A percentile compares a stretch with the other conserved stretches of the same genome.
phyloP scores from a whole-genome alignment of 164 flowering plant species.

The Stephania yunnanensis region DNA sequence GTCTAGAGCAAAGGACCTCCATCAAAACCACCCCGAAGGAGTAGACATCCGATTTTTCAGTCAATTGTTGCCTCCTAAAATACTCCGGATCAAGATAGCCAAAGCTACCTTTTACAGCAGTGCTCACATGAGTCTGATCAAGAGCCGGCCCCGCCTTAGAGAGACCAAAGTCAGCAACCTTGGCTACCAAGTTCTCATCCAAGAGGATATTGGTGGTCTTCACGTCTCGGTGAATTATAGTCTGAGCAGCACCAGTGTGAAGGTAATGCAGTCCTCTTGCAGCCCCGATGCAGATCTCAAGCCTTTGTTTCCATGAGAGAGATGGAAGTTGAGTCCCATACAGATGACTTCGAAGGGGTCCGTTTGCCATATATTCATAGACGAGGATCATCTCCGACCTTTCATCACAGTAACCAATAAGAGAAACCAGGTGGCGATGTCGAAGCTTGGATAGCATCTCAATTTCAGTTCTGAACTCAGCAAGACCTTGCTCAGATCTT shows the following conservation, averaged over 20 bases:
- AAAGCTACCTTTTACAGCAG: conserved; percentile 92
- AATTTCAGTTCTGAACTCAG: conserved; percentile 89
- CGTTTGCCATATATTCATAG: conserved; percentile 95
- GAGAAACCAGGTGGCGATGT: conserved; percentile 91
- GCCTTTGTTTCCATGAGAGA: conserved; percentile 84
- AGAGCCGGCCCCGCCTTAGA: conserved; percentile 85
- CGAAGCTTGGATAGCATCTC: conserved; percentile 93
- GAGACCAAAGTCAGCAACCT: conserved; percentile 95
- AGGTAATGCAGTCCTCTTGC: conserved; percentile 95
- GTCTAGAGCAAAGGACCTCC: conserved; percentile 90
- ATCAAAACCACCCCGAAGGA: conserved; percentile 91
- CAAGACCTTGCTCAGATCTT: conserved; percentile 85
- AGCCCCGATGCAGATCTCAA: conserved; percentile 93
- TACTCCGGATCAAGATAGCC: conserved; percentile 96
- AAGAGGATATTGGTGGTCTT: conserved; percentile 89
- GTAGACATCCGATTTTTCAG: conserved; percentile 92
- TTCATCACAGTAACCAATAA: conserved; percentile 93
- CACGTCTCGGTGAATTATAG: conserved; percentile 90
- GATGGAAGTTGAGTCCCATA: conserved; percentile 80
- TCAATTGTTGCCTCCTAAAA: conserved; percentile 86
- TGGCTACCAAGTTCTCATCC: conserved; percentile 85
- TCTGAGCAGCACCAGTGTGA: conserved; percentile 88
- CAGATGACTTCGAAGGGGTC: conserved; percentile 86
- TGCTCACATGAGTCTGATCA: conserved; percentile 94
- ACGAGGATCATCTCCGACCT: conserved; percentile 89